These are phyloP conservation scores for Hypoxylon intermedium DNA, from an alignment of 495 filamentous ascomycete genomes.

Conservation along the genomic window DNA sequence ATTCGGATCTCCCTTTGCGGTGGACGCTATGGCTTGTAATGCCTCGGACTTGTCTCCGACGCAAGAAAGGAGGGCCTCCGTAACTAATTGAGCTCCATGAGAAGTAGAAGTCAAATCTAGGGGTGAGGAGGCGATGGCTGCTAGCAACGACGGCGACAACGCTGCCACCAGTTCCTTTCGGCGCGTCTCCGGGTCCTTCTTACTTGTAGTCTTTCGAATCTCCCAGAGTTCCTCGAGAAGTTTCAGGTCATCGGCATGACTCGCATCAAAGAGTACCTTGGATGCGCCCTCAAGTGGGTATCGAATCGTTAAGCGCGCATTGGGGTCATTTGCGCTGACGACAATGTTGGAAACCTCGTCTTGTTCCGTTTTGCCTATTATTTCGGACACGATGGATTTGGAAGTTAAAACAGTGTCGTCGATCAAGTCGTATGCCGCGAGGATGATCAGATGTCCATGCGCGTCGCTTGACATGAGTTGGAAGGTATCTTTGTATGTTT, in stretches of 20 bases:
- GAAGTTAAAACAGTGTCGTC: constrained; percentile 91
- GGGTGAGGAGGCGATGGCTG: constrained; percentile 72
- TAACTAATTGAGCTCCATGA: constrained; percentile 86
- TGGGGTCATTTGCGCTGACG: constrained; percentile 68
- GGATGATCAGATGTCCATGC: constrained; percentile 78
- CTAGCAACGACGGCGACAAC: constrained; percentile 70
- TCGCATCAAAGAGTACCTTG: constrained; percentile 70
- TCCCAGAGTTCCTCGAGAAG: constrained; percentile 76
- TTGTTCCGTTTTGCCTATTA: constrained; percentile 70
- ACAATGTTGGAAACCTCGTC: constrained; percentile 69
- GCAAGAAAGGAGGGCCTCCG: constrained; percentile 80
- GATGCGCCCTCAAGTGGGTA: constrained; percentile 80
- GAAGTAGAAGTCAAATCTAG: constrained; percentile 70
- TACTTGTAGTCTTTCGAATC: constrained; percentile 79
- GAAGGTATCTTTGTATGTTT: constrained; percentile 83
- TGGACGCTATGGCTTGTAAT: constrained; percentile 72
- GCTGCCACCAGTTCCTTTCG: constrained; percentile 76
- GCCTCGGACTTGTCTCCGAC: constrained; percentile 74
- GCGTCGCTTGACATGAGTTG: constrained; percentile 80
- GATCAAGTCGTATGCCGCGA: constrained; percentile 85
- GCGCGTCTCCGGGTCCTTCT: constrained; percentile 82
- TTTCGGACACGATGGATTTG: constrained; percentile 83
- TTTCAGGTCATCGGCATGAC: constrained; percentile 64
- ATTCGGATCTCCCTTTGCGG: constrained; percentile 69
- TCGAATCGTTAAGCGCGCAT: constrained; percentile 78